Evolutionary conservation across 805 yeast species (phyloP), one percentile per base, ranked within the genome.

Genomic region (Ogataea degrootiae): DNA sequence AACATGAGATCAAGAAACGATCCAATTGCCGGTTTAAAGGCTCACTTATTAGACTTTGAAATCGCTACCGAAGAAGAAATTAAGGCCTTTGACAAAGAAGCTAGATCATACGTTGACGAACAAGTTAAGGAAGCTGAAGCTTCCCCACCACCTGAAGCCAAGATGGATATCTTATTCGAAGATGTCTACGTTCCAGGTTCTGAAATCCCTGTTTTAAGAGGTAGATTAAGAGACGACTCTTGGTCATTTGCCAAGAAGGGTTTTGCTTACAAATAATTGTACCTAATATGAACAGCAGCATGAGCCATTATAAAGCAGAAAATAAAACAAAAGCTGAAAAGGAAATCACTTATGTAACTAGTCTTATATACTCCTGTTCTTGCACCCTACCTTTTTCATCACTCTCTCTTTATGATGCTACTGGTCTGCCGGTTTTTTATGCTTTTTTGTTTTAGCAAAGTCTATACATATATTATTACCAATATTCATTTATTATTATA

Each of bases 1-100:
- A 92, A 92, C 78, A 91, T 94, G 97, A 87, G 99, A 79, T 89
- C 98, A 39, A 87, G 89, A 79, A 90, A 87, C 70, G 99, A 94
- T 72, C 97, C 98, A 61, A 89, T 94, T 70, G 91, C 96, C 48
- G 98, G 98, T 60, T 82, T 94, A 68, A 92, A 91, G 80, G 83
- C 83, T 63, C 87, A 82, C 54, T 75, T 94, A 57, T 69, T 91
- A 63, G 97, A 90, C 60, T 77, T 82, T 68, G 80, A 77, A 54
- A 82, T 94, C 61, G 95, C 97, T 53, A 77, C 95, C 52, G 99
- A 92, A 78, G 96, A 85, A 50, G 98, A 94, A 77, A 80, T 94
- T 71, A 92, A 90, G 78, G 70, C 87, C 51, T 86, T 89, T 68
- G 99, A 94, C 76, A 94, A 94, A 79, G 90, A 86, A 59, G 97